Base-by-base conservation (phyloP, 225 moss, liverwort and hornwort species). In the Polytrichum formosum region DNA sequence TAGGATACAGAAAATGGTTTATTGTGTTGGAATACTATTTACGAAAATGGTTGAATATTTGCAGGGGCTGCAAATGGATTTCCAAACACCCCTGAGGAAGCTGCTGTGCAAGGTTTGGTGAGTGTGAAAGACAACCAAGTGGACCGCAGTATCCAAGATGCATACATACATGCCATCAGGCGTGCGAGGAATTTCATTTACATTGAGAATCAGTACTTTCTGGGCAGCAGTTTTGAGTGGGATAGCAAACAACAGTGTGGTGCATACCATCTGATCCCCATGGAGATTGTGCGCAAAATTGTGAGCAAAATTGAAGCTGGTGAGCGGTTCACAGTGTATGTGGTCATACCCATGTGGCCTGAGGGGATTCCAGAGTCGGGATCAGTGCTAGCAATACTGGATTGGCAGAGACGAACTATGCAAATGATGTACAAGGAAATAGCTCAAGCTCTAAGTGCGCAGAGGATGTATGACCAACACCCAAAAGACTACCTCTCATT, bases 151-250 rank as follows among this genome's bases (percentile, higher is more conserved):
- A 84, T 93, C 66, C 93, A 97, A 72, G 89, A 97, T 56, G 93
- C 90, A 7, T 97, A 97, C 70, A 88, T 97, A 64, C 87, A 88
- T 64, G 93, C 96, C 68, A 97, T 97, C 66, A 80, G 96, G 68
- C 92, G 93, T 70, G 96, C 96, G 0, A 79, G 82, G 70, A 82
- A 97, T 63, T 97, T 86, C 53, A 94, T 97, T 19, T 97, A 97
- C 70, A 97, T 97, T 16, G 96, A 94, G 66, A 97, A 97, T 65
- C 96, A 97, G 75, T 97, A 97, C 72, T 97, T 97, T 73, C 80
- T 94, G 60, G 96, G 96, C 16, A 93, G 93, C 72, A 69, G 87
- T 64, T 93, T 92, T 68, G 90, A 67, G 16, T 97, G 96, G 96
- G 88, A 89, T 19, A 67, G 76, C 10, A 68, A 92, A 33, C 81